Conservation (phyloP, 1,284 basidiomycete species). For the Boletus sp. region DNA sequence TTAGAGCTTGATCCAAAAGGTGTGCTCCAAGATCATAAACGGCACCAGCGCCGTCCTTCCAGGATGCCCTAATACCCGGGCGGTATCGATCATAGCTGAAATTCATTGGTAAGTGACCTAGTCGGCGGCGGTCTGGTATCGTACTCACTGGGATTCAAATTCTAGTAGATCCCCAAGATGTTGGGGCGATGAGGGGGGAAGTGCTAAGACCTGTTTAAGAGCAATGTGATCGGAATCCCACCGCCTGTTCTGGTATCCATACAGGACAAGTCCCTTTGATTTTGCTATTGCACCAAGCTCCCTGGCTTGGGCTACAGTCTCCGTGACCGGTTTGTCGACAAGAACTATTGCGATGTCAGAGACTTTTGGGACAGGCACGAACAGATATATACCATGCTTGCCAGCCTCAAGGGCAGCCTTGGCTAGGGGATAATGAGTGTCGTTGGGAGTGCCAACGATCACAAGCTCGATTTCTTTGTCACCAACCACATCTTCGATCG, state of each 20-base stretch:
- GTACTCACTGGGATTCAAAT: constrained; percentile 69
- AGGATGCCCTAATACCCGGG: constrained; percentile 61
- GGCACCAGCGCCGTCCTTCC: constrained; percentile 66
- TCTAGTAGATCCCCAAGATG: constrained; percentile 67
- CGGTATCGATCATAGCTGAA: constrained; percentile 77
- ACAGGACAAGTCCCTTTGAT: constrained; percentile 65
- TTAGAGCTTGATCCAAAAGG: constrained; percentile 75
- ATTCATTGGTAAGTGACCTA: background rate
- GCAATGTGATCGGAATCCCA: constrained; percentile 85
- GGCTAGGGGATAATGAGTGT: constrained; percentile 74
- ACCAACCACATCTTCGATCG: constrained; percentile 53
- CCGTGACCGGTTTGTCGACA: constrained; percentile 82
- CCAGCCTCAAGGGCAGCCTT: constrained; percentile 67
- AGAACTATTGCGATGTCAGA: constrained; percentile 48
- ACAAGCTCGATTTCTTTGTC: constrained; percentile 66
- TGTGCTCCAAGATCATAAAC: constrained; percentile 68
- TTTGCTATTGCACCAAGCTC: constrained; percentile 69
- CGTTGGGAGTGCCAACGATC: constrained; percentile 76
- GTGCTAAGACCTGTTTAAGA: constrained; percentile 60
- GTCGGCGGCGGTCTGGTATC: background rate
- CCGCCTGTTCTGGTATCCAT: constrained; percentile 79
- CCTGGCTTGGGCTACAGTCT: constrained; percentile 62
- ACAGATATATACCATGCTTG: constrained; percentile 64
- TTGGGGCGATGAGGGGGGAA: constrained; percentile 49
- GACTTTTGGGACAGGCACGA: background rate